Base-by-base conservation (phyloP, 257 asterid species). In the Fraxinus pennsylvanica region DNA sequence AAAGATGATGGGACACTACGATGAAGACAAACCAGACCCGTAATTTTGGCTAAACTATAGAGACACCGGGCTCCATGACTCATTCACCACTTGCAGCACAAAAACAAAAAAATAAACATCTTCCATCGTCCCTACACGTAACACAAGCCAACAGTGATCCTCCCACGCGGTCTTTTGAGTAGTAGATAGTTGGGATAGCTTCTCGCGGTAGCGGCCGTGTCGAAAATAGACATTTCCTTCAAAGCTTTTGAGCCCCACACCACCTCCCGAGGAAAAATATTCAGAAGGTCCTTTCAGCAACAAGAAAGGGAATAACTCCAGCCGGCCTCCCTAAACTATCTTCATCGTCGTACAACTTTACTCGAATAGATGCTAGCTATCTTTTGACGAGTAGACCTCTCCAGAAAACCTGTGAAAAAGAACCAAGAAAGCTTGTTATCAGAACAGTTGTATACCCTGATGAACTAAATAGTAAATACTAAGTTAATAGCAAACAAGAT, bases 321-420 rank as follows among this genome's bases (percentile, higher is more conserved):
- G 75, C 79, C 72, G n/a, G 75, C 65, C 47, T 19, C 59, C 74
- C 77, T 25, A 45, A 70, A 78, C 77, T 41, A 39, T 15, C 12
- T 61, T 12, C 33, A 45, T 36, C n/a, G 13, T 54, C 10, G 74
- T 45, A 54, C 41, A 47, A 33, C 12, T 43, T 74, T 63, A 22
- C 30, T 54, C 63, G 30, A 65, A 77, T 76, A 6, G 36, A 38
- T 78, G 29, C 70, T 69, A 76, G 57, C 59, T 38, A 50, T 70
- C 41, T 43, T 68, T 72, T 71, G 75, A 52, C 30, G 47, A 43
- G 76, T 68, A 68, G 74, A 61, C 57, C 32, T 19, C 79, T 76
- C 81, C 54, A 73, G 66, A 69, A 13, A 59, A 12, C 83, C 85
- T 81, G 73, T 22, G 22, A n/a, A 70, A 54, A 32, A 10, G 74